Conservation (phyloP, 1,139 yeast genomes). For the Diutina ranongensis region DNA sequence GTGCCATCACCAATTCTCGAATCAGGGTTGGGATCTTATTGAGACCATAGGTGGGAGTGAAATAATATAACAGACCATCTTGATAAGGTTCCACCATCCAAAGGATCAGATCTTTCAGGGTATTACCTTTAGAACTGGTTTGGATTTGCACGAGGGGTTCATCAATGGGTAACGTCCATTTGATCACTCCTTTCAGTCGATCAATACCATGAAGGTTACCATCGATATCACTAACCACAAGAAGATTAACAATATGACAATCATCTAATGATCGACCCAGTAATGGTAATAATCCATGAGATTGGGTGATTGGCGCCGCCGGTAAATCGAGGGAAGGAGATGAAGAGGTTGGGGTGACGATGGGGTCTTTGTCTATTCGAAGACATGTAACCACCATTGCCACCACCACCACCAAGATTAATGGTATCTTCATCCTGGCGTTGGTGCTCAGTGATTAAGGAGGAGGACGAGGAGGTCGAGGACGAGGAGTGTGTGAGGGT, state of each 20-base stretch:
- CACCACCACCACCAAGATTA: not conserved
- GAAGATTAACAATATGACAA: slow-evolving; percentile 18
- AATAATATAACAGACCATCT: slow-evolving; percentile 80
- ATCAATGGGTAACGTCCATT: slow-evolving; percentile 63
- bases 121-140: slow-evolving; percentile 12
- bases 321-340: not conserved
- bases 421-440: not conserved
- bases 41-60: slow-evolving; percentile 67
- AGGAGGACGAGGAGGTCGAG: no score
- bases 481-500: no score
- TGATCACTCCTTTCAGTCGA: slow-evolving; percentile 60
- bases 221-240: slow-evolving; percentile 74
- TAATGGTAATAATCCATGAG: not conserved
- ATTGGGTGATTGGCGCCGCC: not conserved
- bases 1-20: slow-evolving; percentile 63
- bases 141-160: slow-evolving; percentile 40
- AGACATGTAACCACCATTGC: not conserved
- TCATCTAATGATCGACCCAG: not conserved
- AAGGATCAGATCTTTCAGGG: slow-evolving; percentile 21
- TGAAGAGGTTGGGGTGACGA: no score
- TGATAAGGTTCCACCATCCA: slow-evolving; percentile 91
- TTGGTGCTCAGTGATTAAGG: no score
- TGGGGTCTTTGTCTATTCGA: not conserved
- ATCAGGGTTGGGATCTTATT: slow-evolving; percentile 77
- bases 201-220: slow-evolving; percentile 81